phyloP scores from a whole-genome alignment of 257 asterid species.

The Solanum chilense region DNA sequence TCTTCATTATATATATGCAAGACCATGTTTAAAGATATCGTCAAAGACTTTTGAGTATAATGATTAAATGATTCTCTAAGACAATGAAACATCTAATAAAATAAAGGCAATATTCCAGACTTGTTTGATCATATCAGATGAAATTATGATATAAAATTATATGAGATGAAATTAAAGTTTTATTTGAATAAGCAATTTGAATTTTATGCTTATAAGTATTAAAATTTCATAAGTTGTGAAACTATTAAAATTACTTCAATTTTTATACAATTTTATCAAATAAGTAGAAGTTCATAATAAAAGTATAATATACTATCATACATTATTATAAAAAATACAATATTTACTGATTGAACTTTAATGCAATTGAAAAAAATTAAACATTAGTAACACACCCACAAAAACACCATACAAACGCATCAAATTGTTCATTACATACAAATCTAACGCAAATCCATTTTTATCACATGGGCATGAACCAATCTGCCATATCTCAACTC shows the following conservation, averaged over 20 bases:
- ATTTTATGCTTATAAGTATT: too few species aligned
- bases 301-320: background rate
- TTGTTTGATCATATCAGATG: background rate
- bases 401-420: slow-evolving; percentile 19
- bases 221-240: too few species aligned
- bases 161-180: too few species aligned
- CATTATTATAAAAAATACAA: too few species aligned
- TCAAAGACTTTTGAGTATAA: background rate
- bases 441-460: slow-evolving; percentile 18
- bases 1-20: background rate
- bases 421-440: slow-evolving; percentile 27
- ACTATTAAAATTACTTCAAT: too few species aligned
- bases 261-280: too few species aligned
- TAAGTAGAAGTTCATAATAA: too few species aligned
- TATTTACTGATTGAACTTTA: background rate
- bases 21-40: background rate
- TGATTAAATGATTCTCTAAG: background rate
- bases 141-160: too few species aligned
- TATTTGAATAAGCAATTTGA: too few species aligned
- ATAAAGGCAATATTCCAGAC: background rate
- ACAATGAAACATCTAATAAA: background rate
- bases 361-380: too few species aligned
- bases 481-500: slow-evolving; percentile 16
- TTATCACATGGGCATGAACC: slow-evolving; percentile 25
- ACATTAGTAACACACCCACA: slow-evolving; percentile 2